A percentile compares a stretch with the other conserved stretches of the same genome.
phyloP scores from a whole-genome alignment of 441 rosid species.

The Manihot esculenta region DNA sequence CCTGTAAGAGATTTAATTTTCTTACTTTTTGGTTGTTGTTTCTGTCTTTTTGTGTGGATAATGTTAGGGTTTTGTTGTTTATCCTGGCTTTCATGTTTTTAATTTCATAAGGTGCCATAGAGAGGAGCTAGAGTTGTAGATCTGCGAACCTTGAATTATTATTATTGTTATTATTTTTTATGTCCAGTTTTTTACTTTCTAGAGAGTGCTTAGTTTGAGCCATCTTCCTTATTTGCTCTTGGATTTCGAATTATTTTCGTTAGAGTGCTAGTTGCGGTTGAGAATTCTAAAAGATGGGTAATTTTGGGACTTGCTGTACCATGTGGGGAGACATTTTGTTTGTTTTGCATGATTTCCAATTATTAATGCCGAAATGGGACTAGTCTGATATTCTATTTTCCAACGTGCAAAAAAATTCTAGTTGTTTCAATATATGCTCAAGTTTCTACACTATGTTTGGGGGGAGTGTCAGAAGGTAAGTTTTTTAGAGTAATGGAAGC shows the following conservation, averaged over 20 bases:
- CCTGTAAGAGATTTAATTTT: not conserved
- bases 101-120: not conserved
- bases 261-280: not conserved
- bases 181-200: not conserved
- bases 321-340: not conserved
- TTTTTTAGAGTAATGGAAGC: too few relatives aligned
- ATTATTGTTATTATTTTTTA: not conserved
- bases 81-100: not conserved
- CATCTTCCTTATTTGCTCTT: not conserved
- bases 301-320: not conserved
- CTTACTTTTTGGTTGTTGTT: not conserved
- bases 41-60: not conserved
- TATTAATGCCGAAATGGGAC: not conserved
- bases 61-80: conserved; percentile 24
- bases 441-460: too few relatives aligned
- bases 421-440: too few relatives aligned
- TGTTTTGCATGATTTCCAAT: not conserved
- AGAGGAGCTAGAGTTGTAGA: conserved; percentile 20
- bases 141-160: conserved; percentile 14
- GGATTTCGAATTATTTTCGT: not conserved
- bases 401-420: not conserved
- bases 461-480: too few relatives aligned
- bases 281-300: not conserved
- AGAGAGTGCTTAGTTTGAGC: not conserved
- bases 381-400: not conserved